Conservation (phyloP, 140 eudicot genomes). For the Anethum foeniculum region DNA sequence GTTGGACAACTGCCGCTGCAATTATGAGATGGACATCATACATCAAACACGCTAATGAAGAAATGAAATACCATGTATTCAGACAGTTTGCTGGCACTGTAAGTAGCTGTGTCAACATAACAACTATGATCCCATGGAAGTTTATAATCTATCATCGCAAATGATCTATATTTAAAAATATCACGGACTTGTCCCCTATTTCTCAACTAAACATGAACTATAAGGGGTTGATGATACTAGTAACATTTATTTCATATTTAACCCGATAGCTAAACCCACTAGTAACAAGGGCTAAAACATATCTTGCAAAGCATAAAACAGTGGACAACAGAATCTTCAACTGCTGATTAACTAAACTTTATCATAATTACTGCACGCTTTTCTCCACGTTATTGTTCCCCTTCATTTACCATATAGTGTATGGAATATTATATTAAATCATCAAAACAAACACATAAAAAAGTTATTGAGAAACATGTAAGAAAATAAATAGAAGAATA, state of each 20-base stretch:
- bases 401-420: neutral
- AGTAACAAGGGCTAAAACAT: neutral
- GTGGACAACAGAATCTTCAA: neutral
- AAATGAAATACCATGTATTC: neutral
- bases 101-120: neutral
- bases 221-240: neutral
- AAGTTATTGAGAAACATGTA: neutral
- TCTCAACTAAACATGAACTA: neutral
- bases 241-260: neutral
- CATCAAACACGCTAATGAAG: neutral
- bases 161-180: neutral
- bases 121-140: neutral
- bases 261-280: neutral
- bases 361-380: neutral
- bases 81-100: neutral
- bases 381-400: neutral
- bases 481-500: constrained; percentile 14
- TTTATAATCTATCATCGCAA: neutral
- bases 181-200: neutral
- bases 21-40: constrained; percentile 18
- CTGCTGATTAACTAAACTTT: neutral
- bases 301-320: neutral
- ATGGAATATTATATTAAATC: neutral
- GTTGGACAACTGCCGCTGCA: constrained; percentile 92
- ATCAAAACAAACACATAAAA: neutral